Base-by-base conservation (phyloP, 805 yeast species). In the Barnettozyma salicaria region DNA sequence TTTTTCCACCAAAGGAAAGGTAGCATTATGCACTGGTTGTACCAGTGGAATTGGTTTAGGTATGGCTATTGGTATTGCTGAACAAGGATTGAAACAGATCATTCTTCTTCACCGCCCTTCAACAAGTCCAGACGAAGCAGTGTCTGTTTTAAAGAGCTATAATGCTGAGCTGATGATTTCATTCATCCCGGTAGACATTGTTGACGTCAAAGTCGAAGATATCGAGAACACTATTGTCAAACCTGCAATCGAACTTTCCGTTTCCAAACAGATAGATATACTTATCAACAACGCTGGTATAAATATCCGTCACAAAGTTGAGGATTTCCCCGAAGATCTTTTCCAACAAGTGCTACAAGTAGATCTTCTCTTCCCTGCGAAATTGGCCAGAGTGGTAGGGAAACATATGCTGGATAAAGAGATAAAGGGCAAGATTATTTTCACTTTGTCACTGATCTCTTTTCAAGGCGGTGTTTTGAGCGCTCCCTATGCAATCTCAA, bases 251-350 rank as follows among this genome's bases (percentile, higher is more conserved):
- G 49, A 63, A 44, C 88, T 84, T 51, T 86, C 87, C 53, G 36
- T 49, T 28, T 47, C 53, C n/a, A 78, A 79, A 37, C 72, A 73
- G 45, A 76, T 87, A 44, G 95, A 87, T 58, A 67, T 84, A 13
- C 75, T 83, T 48, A 87, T 87, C 35, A 92, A 92, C 54, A 87
- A 87, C 56, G 95, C 96, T 14, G 96, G 96, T 27, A 76, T 84
- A 23, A 76, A 86, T 7, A 80, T 88, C 85, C 67, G 74, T 18
- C 60, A 69, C 17, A 83, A 84, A 12, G 71, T 71, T 16, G 65
- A 63, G 28, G 63, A 61, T 5, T 50, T 49, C 4, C 63, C 39
- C 7, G 27, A 41, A 6, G 52, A 50, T 27, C 37, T 61, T 30
- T 77, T 73, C 43, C 64, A 70, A 53, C 73, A 71, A 40, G 79